Percentiles rank a stretch among this genome's conserved stretches.
Evolutionary conservation across 352 stramenopile genomes (phyloP).

Genomic region (Aphanomyces euteiches): DNA sequence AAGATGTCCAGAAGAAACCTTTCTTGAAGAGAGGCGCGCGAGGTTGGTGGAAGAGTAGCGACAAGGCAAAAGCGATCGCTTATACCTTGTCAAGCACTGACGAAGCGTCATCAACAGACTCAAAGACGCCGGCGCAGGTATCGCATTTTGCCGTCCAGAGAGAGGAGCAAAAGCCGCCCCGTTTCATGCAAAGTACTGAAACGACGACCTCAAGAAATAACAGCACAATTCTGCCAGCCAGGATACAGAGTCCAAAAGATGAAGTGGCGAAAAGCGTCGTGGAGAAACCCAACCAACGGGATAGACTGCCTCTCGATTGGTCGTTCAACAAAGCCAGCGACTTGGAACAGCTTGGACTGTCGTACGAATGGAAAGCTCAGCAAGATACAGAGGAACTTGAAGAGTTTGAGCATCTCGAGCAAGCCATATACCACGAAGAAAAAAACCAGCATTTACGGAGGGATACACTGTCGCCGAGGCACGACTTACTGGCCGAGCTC

Average conservation of each 20-base stretch:
- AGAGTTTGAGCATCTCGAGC: conserved; percentile 26
- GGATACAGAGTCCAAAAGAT: no score
- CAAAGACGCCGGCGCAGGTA: neutral
- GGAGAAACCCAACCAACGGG: neutral
- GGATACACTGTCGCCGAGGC: neutral
- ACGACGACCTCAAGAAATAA: no score
- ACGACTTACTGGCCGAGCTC: neutral
- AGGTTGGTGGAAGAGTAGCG: conserved; percentile 64
- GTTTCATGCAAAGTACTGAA: no score
- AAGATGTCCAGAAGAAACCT: conserved; percentile 41
- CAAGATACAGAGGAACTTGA: conserved; percentile 25
- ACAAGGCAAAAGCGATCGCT: conserved; percentile 2
- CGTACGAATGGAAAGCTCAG: conserved; percentile 25
- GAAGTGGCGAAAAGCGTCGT: no score
- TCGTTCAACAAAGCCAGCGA: neutral
- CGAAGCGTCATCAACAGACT: neutral
- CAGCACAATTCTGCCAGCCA: no score
- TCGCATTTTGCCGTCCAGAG: neutral
- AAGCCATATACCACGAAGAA: neutral
- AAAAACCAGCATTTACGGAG: neutral
- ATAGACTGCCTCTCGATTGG: neutral
- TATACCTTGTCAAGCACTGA: conserved; percentile 17
- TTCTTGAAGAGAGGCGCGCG: conserved; percentile 72
- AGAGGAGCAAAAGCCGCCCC: no score
- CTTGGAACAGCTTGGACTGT: conserved; percentile 11